Base-by-base conservation (phyloP, 805 yeast species). In the Teunomyces tritomae region DNA sequence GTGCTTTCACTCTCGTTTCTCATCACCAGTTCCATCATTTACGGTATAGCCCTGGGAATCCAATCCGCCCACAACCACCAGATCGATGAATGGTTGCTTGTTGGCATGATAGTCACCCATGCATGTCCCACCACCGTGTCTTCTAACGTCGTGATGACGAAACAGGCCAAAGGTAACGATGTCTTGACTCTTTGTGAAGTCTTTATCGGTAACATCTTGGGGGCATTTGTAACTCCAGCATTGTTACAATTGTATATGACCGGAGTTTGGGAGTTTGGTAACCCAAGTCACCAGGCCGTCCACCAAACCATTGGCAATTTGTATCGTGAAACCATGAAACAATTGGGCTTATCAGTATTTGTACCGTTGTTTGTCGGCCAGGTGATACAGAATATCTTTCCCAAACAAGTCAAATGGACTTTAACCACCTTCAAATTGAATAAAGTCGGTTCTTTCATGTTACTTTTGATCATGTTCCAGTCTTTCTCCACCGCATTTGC, bases 111-210 rank as follows among this genome's bases (percentile, higher is more conserved):
- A 14, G 85, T 89, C 40, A 87, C 96, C 2, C 87, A 88, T 28
- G 79, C 92, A 9, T 87, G 95, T 63, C 97, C 97, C 27, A 90
- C 97, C 7, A 90, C 97, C 0, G 96, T 90, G 14, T 82, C 91
- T 0, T 89, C 96, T 1, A 90, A 90, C 62, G 96, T 90, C 27
- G 91, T 90, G 27, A 90, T 90, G 96, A 90, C 97, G 5, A 77
- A 83, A 45, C 79, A 79, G 49, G 96, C 97, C 0, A 83, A 85
- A 54, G 97, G 96, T 7, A 88, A 89, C 64, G 91, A 82, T 54
- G 67, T 85, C 13, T 67, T 89, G 45, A 84, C 96, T 14, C 70
- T 89, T 5, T 84, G 94, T 62, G 96, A 89, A 63, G 96, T 90
- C 8, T 82, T 89, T 49, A 76, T 89, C 29, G 96, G 96, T 1